Evolutionary conservation across 1,139 yeast genomes (phyloP), one percentile per base, ranked within the genome.

Genomic region (Candida neerlandica): DNA sequence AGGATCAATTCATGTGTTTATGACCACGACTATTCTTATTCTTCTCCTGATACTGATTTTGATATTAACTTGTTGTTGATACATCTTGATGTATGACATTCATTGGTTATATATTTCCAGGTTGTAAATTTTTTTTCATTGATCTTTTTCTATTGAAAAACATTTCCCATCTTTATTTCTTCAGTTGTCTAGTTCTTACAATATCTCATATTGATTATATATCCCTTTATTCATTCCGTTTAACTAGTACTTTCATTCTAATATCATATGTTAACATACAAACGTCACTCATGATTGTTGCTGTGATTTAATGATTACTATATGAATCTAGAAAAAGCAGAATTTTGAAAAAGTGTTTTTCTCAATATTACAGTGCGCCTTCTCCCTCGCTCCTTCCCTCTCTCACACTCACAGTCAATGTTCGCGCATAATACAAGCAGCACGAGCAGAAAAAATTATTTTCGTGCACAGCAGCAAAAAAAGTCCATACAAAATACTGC

Each of bases 211-310:
- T 21, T 4, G 4, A 4, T 21, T 21, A 23, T 23, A 23, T 23
- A 23, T 23, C 27, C 27, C 4, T 23, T 10, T 23, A 23, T 23
- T 5, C 10, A 23, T 23, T 23, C 14, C 11, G 11, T 11, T 19
- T 21, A 16, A 12, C 27, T 37, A 37, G 41, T 37, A 37, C 29
- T 21, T 21, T 37, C 27, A n/a, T 11, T 21, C n/a, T 37, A 12
- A 10, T 33, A 18, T 40, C 41, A 34, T 41, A 34, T 7, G 15
- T 21, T 35, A 60, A 74, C 78, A 71, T 73, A 73, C 78, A 65
- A 68, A 77, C 71, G 65, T 74, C 79, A 71, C 76, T 73, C 78
- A 73, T 73, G 63, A 62, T 73, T 67, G 45, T 32, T 43, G 39
- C 41, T 44, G 44, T 44, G 23, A n/a, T 41, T 39, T 41, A 14